phyloP scores from a whole-genome alignment of 148 eudicot genomes.

The Fagopyrum homotropicum region DNA sequence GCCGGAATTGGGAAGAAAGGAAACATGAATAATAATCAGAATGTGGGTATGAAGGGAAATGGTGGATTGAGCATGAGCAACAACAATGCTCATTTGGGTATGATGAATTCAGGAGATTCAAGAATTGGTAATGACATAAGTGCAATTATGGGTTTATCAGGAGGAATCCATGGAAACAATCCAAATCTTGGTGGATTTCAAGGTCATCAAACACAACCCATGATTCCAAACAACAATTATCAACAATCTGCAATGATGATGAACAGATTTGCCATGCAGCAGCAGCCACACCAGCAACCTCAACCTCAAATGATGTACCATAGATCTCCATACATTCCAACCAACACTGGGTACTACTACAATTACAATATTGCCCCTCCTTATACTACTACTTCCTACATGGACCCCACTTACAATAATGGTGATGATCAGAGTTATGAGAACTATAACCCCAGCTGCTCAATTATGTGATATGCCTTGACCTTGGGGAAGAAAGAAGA shows the following conservation, averaged over 20 bases:
- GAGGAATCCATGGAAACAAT: constrained; percentile 32
- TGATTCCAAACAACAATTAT: constrained; percentile 35
- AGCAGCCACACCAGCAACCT: constrained; percentile 10
- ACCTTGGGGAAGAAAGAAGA: not conserved
- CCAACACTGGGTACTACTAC: constrained; percentile 55
- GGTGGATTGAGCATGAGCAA: constrained; percentile 44
- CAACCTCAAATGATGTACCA: constrained; percentile 74
- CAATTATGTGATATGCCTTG: constrained; percentile 39
- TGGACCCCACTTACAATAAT: constrained; percentile 20
- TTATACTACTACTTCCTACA: constrained; percentile 23
- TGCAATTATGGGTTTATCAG: constrained; percentile 39
- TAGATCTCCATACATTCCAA: constrained; percentile 50
- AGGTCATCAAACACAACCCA: constrained; percentile 21
- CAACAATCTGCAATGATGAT: constrained; percentile 37
- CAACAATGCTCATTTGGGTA: constrained; percentile 29
- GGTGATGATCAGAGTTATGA: constrained; percentile 33
- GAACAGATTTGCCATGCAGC: constrained; percentile 38
- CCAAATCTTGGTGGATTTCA: constrained; percentile 17
- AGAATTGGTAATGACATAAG: constrained; percentile 35
- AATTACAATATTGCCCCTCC: constrained; percentile 43
- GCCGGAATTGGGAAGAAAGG: constrained; percentile 30
- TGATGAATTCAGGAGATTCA: constrained; percentile 24
- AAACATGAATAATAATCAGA: constrained; percentile 25
- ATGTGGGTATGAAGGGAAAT: constrained; percentile 26
- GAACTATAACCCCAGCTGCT: constrained; percentile 44